A percentile compares a stretch with the other conserved stretches of the same genome.
Evolutionary conservation across 371 early-diverging fungal genomes (phyloP).

Genomic region (Mortierella sp.): DNA sequence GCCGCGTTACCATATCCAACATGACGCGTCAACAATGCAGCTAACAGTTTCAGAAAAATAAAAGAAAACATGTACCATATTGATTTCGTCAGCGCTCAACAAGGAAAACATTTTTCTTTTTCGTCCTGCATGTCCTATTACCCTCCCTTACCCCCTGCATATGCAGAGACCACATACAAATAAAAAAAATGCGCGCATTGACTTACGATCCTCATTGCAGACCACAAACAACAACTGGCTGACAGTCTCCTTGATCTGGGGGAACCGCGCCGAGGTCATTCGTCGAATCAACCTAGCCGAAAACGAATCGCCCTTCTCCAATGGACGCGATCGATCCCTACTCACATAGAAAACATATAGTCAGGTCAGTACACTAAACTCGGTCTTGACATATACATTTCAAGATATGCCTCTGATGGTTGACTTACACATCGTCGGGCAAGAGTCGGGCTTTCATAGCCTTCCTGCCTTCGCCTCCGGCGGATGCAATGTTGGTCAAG

Average conservation of each 20-base stretch:
- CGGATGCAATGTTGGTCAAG: slow-evolving; percentile 63
- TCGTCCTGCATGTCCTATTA: neutral
- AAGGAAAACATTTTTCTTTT: no score
- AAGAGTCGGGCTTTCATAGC: slow-evolving; percentile 61
- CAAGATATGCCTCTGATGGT: neutral
- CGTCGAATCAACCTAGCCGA: slow-evolving; percentile 78
- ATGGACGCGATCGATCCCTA: slow-evolving; percentile 81
- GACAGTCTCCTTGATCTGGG: slow-evolving; percentile 74
- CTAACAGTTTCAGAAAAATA: slow-evolving; percentile 57
- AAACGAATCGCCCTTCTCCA: slow-evolving; percentile 78
- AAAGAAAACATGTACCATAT: slow-evolving; percentile 1
- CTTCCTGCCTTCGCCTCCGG: slow-evolving; percentile 58
- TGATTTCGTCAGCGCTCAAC: no score
- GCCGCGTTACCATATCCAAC: slow-evolving; percentile 95
- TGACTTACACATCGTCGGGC: slow-evolving; percentile 75
- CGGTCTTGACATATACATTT: no score
- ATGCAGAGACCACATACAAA: neutral
- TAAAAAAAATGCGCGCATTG: neutral
- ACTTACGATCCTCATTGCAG: slow-evolving; percentile 84
- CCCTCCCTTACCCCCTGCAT: neutral
- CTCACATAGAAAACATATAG: neutral
- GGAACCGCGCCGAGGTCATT: slow-evolving; percentile 79
- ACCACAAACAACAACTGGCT: slow-evolving; percentile 82
- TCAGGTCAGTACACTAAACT: neutral
- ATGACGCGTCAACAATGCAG: slow-evolving; percentile 76